Evolutionary conservation across 129 eudicot species (phyloP).

Genomic region (Solidago caesia): DNA sequence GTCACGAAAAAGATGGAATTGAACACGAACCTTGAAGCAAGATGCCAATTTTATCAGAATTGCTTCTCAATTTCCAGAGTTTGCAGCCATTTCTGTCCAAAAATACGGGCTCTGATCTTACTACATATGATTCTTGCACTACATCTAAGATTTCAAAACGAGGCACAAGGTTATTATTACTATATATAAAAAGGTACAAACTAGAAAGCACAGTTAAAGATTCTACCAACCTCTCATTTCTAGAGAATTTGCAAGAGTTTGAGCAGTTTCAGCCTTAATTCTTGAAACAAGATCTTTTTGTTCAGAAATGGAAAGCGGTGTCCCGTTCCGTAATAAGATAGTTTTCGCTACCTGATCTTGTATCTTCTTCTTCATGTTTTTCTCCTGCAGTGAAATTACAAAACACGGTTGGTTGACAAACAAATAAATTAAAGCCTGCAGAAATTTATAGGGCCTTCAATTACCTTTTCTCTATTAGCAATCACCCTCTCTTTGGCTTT

Average conservation of each 20-base stretch:
- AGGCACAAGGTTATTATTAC: slow-evolving; percentile 7
- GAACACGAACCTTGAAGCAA: slow-evolving; percentile 46
- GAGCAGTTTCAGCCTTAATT: slow-evolving; percentile 48
- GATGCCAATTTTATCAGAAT: slow-evolving; percentile 30
- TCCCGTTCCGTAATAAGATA: slow-evolving; percentile 37
- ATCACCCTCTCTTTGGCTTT: slow-evolving; percentile 36
- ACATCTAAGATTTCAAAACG: slow-evolving; percentile 21
- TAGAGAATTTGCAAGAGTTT: slow-evolving; percentile 38
- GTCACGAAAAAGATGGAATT: not conserved
- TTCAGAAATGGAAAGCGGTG: slow-evolving; percentile 45
- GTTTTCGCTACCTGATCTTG: slow-evolving; percentile 47
- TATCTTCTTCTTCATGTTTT: slow-evolving; percentile 42
- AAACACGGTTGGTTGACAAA: not conserved
- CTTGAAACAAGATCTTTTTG: slow-evolving; percentile 35
- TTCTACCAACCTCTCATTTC: slow-evolving; percentile 40
- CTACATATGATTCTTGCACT: slow-evolving; percentile 34
- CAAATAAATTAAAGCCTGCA: not conserved
- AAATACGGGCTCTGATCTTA: slow-evolving; percentile 47
- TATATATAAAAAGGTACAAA: slow-evolving; percentile 3
- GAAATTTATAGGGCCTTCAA: not conserved
- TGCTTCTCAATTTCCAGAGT: slow-evolving; percentile 50
- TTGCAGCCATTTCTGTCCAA: slow-evolving; percentile 41
- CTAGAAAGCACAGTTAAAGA: slow-evolving; percentile 13
- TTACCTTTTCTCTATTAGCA: slow-evolving; percentile 56
- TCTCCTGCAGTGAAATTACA: slow-evolving; percentile 36